Evolutionary conservation across 73 alveolate genomes (phyloP).

Genomic region (Stentor roeselii): DNA sequence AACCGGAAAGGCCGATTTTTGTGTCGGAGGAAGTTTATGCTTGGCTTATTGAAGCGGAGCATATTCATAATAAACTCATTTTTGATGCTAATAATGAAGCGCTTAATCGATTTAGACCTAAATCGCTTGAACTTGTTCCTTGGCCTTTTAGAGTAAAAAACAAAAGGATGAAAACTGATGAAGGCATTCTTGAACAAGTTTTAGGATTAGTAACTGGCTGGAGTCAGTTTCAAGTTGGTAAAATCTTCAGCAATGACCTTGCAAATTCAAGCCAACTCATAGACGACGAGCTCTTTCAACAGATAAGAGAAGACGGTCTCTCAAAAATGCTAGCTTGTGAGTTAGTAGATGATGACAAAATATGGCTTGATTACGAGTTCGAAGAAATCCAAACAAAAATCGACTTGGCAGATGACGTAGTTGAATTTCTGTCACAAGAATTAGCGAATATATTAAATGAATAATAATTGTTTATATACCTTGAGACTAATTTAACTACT

Average conservation of each 20-base stretch:
- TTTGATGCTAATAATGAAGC: constrained; percentile 87
- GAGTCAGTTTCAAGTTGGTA: constrained; percentile 31
- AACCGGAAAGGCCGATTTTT: background rate
- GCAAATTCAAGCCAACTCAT: constrained; percentile 15
- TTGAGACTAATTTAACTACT: no score
- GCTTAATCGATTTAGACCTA: constrained; percentile 70
- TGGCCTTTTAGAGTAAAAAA: constrained; percentile 45
- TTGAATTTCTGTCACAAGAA: constrained; percentile 35
- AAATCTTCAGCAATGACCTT: background rate
- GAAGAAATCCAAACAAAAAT: constrained; percentile 59
- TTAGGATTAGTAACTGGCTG: constrained; percentile 30
- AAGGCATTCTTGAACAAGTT: constrained; percentile 26
- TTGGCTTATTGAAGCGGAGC: constrained; percentile 60
- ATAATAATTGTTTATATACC: no score
- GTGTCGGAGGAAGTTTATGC: constrained; percentile 18
- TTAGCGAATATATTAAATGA: background rate
- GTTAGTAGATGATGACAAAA: constrained; percentile 39
- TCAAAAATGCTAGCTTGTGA: constrained; percentile 44
- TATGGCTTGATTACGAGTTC: constrained; percentile 53
- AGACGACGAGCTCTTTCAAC: constrained; percentile 49
- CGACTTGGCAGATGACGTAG: constrained; percentile 59
- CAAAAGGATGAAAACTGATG: constrained; percentile 18
- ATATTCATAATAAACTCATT: constrained; percentile 77
- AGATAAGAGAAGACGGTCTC: constrained; percentile 50
- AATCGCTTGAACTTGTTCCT: constrained; percentile 80